A percentile compares a stretch with the other conserved stretches of the same genome.
Conservation (phyloP, 768 basidiomycete genomes). For the Termitomyces bulborhizus region DNA sequence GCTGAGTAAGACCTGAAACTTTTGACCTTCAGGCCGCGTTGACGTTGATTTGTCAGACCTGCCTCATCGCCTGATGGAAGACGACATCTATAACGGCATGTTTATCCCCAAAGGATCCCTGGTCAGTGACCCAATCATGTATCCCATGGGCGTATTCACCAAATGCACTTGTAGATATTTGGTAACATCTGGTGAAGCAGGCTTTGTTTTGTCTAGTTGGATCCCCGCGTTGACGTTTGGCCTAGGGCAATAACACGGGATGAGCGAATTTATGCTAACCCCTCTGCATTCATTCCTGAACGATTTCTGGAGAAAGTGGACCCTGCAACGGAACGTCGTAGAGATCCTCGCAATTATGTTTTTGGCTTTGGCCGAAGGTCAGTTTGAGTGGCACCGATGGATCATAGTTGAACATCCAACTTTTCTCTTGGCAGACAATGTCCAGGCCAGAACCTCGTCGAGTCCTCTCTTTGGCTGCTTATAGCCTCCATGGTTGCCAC, state of each 20-base stretch:
- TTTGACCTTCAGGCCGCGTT: background rate
- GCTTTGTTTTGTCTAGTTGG: background rate
- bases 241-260: conserved; percentile 44
- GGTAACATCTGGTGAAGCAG: conserved; percentile 52
- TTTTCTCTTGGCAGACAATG: conserved; percentile 36
- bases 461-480: conserved; percentile 56
- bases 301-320: conserved; percentile 37
- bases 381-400: conserved; percentile 3
- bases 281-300: conserved; percentile 47
- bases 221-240: background rate
- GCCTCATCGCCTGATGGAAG: conserved; percentile 60
- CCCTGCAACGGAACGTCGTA: conserved; percentile 18
- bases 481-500: conserved; percentile 51
- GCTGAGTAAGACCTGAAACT: conserved; percentile 33
- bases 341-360: conserved; percentile 27
- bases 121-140: conserved; percentile 22
- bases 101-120: conserved; percentile 60
- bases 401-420: background rate
- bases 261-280: conserved; percentile 41
- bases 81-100: conserved; percentile 55
- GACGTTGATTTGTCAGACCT: conserved; percentile 32
- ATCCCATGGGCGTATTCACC: conserved; percentile 2
- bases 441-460: conserved; percentile 58
- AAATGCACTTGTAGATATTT: conserved; percentile 29
- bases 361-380: conserved; percentile 39